phyloP scores from a whole-genome alignment of 192 early-diverging fungal genomes.

The Coemansia sp. region DNA sequence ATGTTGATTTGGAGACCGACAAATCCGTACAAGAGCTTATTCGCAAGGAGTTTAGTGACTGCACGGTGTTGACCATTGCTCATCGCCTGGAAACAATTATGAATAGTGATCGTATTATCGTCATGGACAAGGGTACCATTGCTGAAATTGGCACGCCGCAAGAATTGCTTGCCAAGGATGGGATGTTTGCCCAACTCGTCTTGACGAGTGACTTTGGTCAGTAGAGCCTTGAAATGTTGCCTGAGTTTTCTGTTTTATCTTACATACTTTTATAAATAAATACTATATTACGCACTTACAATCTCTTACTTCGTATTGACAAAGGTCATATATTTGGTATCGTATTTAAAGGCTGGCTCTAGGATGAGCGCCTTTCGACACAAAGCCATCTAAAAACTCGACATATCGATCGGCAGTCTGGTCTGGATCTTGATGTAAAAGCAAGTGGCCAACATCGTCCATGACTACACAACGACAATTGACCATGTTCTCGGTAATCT shows the following conservation, averaged over 20 bases:
- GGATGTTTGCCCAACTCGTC: slow-evolving; percentile 4
- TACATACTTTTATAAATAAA: background rate
- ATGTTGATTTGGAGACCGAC: slow-evolving; percentile 54
- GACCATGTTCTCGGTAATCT: slow-evolving; percentile 12
- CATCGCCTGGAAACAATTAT: slow-evolving; percentile 72
- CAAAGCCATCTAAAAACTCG: slow-evolving; percentile 19
- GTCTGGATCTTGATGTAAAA: slow-evolving; percentile 30
- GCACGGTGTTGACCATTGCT: slow-evolving; percentile 59
- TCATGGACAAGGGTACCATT: slow-evolving; percentile 65
- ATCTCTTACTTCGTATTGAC: background rate
- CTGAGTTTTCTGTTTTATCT: background rate
- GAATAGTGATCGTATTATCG: slow-evolving; percentile 67
- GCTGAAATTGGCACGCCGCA: slow-evolving; percentile 60
- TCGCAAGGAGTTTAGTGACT: slow-evolving; percentile 48
- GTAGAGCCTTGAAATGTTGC: background rate
- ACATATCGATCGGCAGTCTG: slow-evolving; percentile 15
- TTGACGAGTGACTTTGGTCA: background rate
- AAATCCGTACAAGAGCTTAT: slow-evolving; percentile 34
- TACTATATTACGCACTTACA: background rate
- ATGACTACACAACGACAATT: slow-evolving; percentile 28
- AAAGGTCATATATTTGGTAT: background rate
- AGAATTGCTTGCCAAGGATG: slow-evolving; percentile 51
- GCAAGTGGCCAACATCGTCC: slow-evolving; percentile 30
- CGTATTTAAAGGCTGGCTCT: slow-evolving; percentile 9
- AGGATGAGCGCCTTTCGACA: background rate